Evolutionary conservation across 2,329 filamentous ascomycete species (phyloP).

Genomic region (Sclerotinia glacialis): DNA sequence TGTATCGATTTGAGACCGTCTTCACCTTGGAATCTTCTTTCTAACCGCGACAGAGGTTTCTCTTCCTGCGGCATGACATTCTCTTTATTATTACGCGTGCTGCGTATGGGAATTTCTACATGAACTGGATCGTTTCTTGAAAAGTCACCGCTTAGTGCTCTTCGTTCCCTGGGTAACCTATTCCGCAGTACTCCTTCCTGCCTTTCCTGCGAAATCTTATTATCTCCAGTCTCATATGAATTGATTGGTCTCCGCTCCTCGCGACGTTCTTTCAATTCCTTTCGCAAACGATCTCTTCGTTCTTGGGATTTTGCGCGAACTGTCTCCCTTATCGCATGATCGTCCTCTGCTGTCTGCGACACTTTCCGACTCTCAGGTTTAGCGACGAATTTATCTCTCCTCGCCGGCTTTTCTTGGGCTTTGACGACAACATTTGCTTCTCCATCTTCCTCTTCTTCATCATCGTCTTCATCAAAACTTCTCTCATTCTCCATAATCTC

Average conservation of each 20-base stretch:
- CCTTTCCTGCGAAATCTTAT: constrained; percentile 9
- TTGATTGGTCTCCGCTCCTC: constrained; percentile 15
- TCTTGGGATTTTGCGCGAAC: constrained; percentile 6
- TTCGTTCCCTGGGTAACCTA: constrained; percentile 9
- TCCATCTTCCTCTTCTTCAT: constrained; percentile 10
- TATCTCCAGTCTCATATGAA: constrained; percentile 15
- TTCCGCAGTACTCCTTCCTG: constrained; percentile 12
- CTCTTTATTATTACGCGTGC: constrained; percentile 9
- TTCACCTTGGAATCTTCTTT: constrained; percentile 23
- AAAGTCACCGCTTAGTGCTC: constrained; percentile 18
- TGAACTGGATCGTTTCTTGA: neutral
- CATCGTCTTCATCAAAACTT: constrained; percentile 19
- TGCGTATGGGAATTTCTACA: constrained; percentile 2
- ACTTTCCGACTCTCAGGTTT: neutral
- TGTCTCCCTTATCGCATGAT: neutral
- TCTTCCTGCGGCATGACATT: constrained; percentile 8
- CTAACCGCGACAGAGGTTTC: constrained; percentile 20
- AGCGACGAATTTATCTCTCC: neutral
- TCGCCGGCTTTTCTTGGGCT: neutral
- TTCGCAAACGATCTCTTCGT: constrained; percentile 15
- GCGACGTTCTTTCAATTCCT: constrained; percentile 13
- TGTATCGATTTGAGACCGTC: constrained; percentile 15
- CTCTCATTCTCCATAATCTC: constrained; percentile 33
- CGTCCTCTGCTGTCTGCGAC: neutral
- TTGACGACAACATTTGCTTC: neutral